phyloP scores from a whole-genome alignment of 257 asterid species.

The Plantago ovata region DNA sequence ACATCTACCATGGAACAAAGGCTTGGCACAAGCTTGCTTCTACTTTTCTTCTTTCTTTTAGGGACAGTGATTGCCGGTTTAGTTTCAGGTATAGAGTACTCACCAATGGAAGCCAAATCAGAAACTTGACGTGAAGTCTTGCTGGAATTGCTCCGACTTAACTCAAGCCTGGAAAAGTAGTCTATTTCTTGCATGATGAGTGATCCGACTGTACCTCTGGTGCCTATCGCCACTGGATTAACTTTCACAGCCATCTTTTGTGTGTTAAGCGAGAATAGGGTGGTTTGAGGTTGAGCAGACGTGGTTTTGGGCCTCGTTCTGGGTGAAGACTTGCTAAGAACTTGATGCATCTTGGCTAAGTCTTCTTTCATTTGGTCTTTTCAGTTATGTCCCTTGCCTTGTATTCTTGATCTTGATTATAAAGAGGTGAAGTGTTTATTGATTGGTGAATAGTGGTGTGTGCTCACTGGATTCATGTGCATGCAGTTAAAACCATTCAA shows the following conservation, averaged over 20 bases:
- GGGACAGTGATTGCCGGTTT: slow-evolving; percentile 27
- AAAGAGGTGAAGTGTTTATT: slow-evolving; percentile 1
- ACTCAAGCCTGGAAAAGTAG: slow-evolving; percentile 29
- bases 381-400: slow-evolving; percentile 23
- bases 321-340: slow-evolving; percentile 34
- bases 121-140: slow-evolving; percentile 25
- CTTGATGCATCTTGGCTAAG: slow-evolving; percentile 23
- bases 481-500: slow-evolving; percentile 40
- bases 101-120: slow-evolving; percentile 23
- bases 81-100: neutral
- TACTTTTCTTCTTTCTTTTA: slow-evolving; percentile 37
- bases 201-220: slow-evolving; percentile 44
- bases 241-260: slow-evolving; percentile 25
- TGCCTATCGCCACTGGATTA: slow-evolving; percentile 43
- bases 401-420: slow-evolving; percentile 9
- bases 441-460: slow-evolving; percentile 23
- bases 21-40: slow-evolving; percentile 42
- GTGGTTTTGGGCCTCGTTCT: slow-evolving; percentile 25
- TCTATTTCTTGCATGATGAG: slow-evolving; percentile 47
- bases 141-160: slow-evolving; percentile 25
- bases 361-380: slow-evolving; percentile 12
- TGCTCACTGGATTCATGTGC: slow-evolving; percentile 62
- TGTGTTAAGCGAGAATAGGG: slow-evolving; percentile 24
- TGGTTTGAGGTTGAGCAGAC: slow-evolving; percentile 24
- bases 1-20: slow-evolving; percentile 52